Percentiles rank a stretch among this genome's conserved stretches.
phyloP scores from a whole-genome alignment of 2,329 filamentous ascomycete genomes.

The Pseudogymnoascus sp. region DNA sequence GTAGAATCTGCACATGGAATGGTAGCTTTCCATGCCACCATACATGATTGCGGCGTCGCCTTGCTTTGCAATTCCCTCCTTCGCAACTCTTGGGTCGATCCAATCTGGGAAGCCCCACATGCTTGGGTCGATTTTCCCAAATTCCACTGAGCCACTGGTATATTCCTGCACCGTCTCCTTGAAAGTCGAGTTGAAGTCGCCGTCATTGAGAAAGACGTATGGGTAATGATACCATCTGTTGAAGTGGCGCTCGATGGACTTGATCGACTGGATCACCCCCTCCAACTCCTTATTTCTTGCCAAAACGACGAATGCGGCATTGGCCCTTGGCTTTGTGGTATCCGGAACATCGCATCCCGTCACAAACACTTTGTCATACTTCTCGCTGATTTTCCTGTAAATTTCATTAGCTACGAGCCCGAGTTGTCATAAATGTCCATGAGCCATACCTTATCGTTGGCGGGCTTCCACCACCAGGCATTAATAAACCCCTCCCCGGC shows the following conservation, averaged over 20 bases:
- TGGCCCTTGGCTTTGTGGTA: slow-evolving; percentile 71
- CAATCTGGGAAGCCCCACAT: slow-evolving; percentile 98
- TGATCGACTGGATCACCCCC: slow-evolving; percentile 91
- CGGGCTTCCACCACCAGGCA: slow-evolving; percentile 71
- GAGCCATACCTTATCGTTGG: slow-evolving; percentile 70
- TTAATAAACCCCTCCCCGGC: slow-evolving; percentile 64
- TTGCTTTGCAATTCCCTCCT: slow-evolving; percentile 93
- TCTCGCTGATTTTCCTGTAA: slow-evolving; percentile 85
- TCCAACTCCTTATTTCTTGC: slow-evolving; percentile 95
- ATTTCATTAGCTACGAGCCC: neutral
- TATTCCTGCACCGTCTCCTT: slow-evolving; percentile 82
- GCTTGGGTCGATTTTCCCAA: slow-evolving; percentile 80
- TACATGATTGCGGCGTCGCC: slow-evolving; percentile 99
- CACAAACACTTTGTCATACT: slow-evolving; percentile 93
- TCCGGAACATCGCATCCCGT: slow-evolving; percentile 80
- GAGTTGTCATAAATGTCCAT: neutral
- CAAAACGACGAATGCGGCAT: slow-evolving; percentile 91
- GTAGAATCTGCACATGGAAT: slow-evolving; percentile 99
- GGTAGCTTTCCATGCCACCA: slow-evolving; percentile 95
- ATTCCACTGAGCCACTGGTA: slow-evolving; percentile 81
- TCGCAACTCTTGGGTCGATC: slow-evolving; percentile 87
- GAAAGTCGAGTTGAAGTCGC: slow-evolving; percentile 92
- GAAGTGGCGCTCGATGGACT: slow-evolving; percentile 97
- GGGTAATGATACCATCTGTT: slow-evolving; percentile 98
- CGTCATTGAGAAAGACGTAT: slow-evolving; percentile 97